Evolutionary conservation across 2,329 filamentous ascomycete species (phyloP).

Genomic region (Phialemoniopsis sp.): DNA sequence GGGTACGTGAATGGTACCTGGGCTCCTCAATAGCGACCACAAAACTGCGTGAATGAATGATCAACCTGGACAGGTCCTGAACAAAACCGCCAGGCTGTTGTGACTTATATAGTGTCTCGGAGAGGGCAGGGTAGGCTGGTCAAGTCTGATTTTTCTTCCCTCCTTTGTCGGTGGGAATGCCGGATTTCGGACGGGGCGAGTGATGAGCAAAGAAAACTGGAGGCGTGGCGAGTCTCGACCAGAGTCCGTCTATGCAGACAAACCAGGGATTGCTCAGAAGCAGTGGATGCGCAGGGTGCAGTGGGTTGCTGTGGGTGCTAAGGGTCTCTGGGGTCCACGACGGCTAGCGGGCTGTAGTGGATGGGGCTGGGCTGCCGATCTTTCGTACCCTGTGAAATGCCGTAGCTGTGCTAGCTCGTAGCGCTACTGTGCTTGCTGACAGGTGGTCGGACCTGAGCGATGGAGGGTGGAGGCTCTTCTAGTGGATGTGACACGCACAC

Average conservation of each 20-base stretch:
- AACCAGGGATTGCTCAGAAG: background rate
- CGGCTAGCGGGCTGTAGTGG: too few species aligned
- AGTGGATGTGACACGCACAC: too few species aligned
- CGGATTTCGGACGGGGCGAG: background rate
- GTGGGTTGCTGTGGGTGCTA: too few species aligned
- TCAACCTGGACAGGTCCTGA: conserved; percentile 4
- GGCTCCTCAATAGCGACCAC: conserved; percentile 28
- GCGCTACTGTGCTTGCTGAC: too few species aligned
- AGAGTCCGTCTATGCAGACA: background rate
- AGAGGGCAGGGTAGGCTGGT: background rate
- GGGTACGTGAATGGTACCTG: conserved; percentile 21
- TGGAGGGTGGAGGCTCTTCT: too few species aligned
- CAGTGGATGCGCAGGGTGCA: background rate
- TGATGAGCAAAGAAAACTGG: background rate
- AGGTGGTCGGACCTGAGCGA: too few species aligned
- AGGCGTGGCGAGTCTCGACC: conserved; percentile 1
- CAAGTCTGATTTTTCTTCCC: background rate
- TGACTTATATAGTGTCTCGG: background rate
- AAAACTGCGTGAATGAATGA: conserved; percentile 17
- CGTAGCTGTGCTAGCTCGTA: too few species aligned
- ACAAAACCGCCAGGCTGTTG: background rate
- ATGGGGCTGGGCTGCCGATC: too few species aligned
- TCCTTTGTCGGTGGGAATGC: too few species aligned
- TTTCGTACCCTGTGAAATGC: too few species aligned
- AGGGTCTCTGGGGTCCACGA: too few species aligned